Conservation (phyloP, 352 stramenopile genomes). For the Phytophthora citrophthora region DNA sequence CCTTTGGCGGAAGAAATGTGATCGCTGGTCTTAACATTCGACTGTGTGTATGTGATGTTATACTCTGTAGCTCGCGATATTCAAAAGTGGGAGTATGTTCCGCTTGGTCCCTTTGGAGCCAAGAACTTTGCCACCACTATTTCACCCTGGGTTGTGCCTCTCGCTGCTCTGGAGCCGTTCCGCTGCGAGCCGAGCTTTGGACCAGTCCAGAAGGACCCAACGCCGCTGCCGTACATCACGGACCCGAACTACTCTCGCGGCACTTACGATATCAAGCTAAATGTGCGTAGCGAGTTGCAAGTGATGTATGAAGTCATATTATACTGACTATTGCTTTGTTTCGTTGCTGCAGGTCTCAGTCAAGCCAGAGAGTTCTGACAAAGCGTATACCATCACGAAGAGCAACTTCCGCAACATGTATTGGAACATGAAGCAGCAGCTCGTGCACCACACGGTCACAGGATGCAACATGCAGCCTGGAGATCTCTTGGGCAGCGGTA, state of each 20-base stretch:
- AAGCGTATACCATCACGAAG: slow-evolving; percentile 79
- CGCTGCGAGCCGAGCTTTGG: slow-evolving; percentile 91
- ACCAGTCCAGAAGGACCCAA: slow-evolving; percentile 85
- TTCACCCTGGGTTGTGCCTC: slow-evolving; percentile 96
- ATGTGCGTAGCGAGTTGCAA: slow-evolving; percentile 33
- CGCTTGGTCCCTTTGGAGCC: slow-evolving; percentile 95
- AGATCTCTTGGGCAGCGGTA: slow-evolving; percentile 95
- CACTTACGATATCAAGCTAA: slow-evolving; percentile 92
- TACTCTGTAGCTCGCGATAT: slow-evolving; percentile 73
- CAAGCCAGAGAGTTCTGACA: slow-evolving; percentile 60
- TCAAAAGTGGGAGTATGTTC: slow-evolving; percentile 98
- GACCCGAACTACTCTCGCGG: slow-evolving; percentile 90
- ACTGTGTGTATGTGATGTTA: background rate
- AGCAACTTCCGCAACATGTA: slow-evolving; percentile 98
- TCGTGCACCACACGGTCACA: slow-evolving; percentile 97
- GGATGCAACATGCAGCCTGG: slow-evolving; percentile 97
- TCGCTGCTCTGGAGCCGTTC: slow-evolving; percentile 95
- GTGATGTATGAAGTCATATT: slow-evolving; percentile 30
- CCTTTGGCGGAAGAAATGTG: background rate
- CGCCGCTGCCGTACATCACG: slow-evolving; percentile 93
- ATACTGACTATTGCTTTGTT: slow-evolving; percentile 9
- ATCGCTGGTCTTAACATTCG: too few relatives aligned
- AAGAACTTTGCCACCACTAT: slow-evolving; percentile 99
- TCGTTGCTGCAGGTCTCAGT: slow-evolving; percentile 51
- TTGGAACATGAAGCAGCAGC: slow-evolving; percentile 97